Evolutionary conservation across 108 stramenopile species (phyloP).

Genomic region (Cyclotella choctawhatcheeana): DNA sequence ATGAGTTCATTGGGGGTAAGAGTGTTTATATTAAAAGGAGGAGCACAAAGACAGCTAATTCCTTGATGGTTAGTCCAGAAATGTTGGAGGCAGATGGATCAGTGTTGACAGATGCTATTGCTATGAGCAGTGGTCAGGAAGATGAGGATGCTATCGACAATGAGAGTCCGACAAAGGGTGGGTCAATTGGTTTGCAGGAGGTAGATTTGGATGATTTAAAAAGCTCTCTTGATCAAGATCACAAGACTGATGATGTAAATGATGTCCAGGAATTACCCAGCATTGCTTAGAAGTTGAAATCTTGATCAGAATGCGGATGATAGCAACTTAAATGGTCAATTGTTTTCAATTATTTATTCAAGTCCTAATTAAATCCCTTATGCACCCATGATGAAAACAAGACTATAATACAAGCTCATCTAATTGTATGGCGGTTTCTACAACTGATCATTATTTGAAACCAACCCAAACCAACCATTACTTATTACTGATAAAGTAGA

Average conservation of each 20-base stretch:
- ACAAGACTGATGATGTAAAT: slow-evolving; percentile 9
- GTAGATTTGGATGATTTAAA: slow-evolving; percentile 23
- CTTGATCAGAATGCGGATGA: not conserved
- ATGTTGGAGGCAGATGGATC: slow-evolving; percentile 47
- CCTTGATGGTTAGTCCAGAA: slow-evolving; percentile 19
- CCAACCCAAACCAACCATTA: too few relatives aligned
- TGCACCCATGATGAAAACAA: too few relatives aligned
- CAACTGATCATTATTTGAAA: too few relatives aligned
- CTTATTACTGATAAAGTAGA: too few relatives aligned
- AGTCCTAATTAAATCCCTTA: too few relatives aligned
- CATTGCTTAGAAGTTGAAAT: not conserved
- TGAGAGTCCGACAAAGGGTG: not conserved
- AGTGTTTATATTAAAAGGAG: slow-evolving; percentile 36
- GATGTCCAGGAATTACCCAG: not conserved
- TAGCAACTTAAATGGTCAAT: not conserved
- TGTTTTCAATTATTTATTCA: too few relatives aligned
- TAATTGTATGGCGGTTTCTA: too few relatives aligned
- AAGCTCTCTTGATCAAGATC: slow-evolving; percentile 26
- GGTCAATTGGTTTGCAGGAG: too few relatives aligned
- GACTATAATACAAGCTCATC: too few relatives aligned
- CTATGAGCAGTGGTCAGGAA: not conserved
- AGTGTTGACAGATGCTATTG: slow-evolving; percentile 39
- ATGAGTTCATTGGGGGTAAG: slow-evolving; percentile 30
- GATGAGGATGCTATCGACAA: not conserved
- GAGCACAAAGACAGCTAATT: slow-evolving; percentile 11